Percentiles rank a stretch among this genome's conserved stretches.
These are phyloP conservation scores for Orbilia javanica DNA, from an alignment of 2,329 filamentous ascomycete species.

Conservation along the genomic window DNA sequence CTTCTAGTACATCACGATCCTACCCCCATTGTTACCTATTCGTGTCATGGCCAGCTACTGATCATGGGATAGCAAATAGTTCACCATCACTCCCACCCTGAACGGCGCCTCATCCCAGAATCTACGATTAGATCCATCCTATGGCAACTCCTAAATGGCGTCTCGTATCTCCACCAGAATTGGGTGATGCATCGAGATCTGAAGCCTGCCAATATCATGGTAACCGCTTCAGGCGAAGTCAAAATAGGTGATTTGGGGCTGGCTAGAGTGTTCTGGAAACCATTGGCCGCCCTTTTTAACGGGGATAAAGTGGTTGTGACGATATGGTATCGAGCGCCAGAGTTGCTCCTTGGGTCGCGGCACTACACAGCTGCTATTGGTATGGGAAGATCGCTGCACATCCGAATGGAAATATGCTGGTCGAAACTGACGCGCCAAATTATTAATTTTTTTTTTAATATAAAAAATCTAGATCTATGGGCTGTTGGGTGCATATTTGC, in stretches of 20 bases:
- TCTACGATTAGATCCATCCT: conserved; percentile 92
- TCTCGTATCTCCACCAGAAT: conserved; percentile 93
- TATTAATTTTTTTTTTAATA: no score
- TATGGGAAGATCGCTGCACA: neutral
- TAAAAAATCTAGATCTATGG: conserved; percentile 98
- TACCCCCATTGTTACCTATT: neutral
- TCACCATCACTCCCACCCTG: conserved; percentile 82
- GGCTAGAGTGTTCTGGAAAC: conserved; percentile 92
- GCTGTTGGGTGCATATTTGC: conserved; percentile 98
- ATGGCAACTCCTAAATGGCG: conserved; percentile 93
- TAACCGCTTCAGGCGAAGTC: conserved; percentile 88
- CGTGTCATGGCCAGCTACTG: no score
- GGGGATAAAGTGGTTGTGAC: conserved; percentile 99
- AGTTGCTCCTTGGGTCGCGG: conserved; percentile 89
- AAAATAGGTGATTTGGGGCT: conserved; percentile 95
- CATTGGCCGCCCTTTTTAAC: conserved; percentile 87
- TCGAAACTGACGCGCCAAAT: neutral
- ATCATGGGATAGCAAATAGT: conserved; percentile 78
- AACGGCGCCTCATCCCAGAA: conserved; percentile 86
- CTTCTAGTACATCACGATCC: conserved; percentile 69
- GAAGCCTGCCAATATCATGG: conserved; percentile 99
- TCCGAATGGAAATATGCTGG: neutral
- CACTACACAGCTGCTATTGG: conserved; percentile 93
- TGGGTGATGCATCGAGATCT: conserved; percentile 98
- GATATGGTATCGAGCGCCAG: conserved; percentile 97